Evolutionary conservation across 2,329 filamentous ascomycete species (phyloP), one percentile per base, ranked within the genome.

Genomic region (Pseudogymnoascus sp.): DNA sequence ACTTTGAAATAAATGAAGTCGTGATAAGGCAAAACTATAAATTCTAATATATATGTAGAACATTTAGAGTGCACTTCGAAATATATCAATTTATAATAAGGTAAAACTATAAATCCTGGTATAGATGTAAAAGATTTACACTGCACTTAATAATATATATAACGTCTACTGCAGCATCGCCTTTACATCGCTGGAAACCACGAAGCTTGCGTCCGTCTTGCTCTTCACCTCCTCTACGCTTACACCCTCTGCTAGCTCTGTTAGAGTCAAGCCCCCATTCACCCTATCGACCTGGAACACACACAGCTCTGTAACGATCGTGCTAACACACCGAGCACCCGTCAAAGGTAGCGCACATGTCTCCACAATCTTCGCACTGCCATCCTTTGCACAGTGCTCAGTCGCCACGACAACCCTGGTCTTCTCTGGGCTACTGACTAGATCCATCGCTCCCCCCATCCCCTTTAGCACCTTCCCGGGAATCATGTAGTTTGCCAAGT

Each of bases 401-500:
- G 86, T 89, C 0, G 86, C 83, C 2, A 89, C 85, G 4, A 90
- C 85, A 67, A 90, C 87, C 78, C 88, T 89, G 67, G 87, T 90
- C 69, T 81, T 79, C 67, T 87, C 84, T 0, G 87, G 87, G 74
- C 89, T 89, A 38, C 84, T 86, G 10, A 90, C 85, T 6, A 90
- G 76, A 71, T 90, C 87, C 87, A 90, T 90, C 16, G 87, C 87
- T 29, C 87, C 87, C 65, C 91, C 91, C 86, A 95, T 94, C 16
- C 91, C 91, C 80, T 94, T 94, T 76, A 92, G 86, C 10, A 91
- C 84, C 75, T 93, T 94, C 23, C 91, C 91, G 0, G 91, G 91
- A 66, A 95, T 89, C 88, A 94, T 94, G 80, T 91, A 95, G 76
- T 94, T 94, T 52, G 91, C 91, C 61, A 95, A 76, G 72, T 95